A percentile compares a stretch with the other conserved stretches of the same genome.
These are phyloP conservation scores for Plasmodium gallinaceum DNA, from an alignment of 169 alveolate genomes.

Conservation along the genomic window DNA sequence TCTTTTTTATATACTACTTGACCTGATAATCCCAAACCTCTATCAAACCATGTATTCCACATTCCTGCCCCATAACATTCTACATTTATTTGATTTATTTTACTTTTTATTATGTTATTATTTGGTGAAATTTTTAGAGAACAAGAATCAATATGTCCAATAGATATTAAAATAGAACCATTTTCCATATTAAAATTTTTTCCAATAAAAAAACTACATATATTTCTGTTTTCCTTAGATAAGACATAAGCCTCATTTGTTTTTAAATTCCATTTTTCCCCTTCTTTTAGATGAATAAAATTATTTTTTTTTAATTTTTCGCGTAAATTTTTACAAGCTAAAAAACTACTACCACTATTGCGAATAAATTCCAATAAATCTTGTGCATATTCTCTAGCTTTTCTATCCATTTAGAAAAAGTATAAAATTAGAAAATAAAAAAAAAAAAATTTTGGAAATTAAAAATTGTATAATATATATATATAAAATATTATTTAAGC, in stretches of 20 bases:
- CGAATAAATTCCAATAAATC: conserved; percentile 34
- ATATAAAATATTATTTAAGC: too few species aligned
- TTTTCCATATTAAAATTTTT: conserved; percentile 44
- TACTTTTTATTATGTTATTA: conserved; percentile 26
- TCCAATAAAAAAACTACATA: conserved; percentile 60
- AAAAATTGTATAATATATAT: too few species aligned
- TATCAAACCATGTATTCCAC: conserved; percentile 99
- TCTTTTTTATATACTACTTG: conserved; percentile 91
- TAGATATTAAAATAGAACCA: conserved; percentile 54
- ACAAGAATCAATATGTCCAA: conserved; percentile 70
- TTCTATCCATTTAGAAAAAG: conserved; percentile 27
- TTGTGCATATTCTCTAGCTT: conserved; percentile 70
- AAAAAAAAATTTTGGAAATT: neutral
- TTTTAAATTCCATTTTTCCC: conserved; percentile 55
- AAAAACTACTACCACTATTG: conserved; percentile 61
- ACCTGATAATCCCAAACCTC: conserved; percentile 97
- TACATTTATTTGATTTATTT: conserved; percentile 47
- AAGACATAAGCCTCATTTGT: conserved; percentile 70
- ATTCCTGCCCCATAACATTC: conserved; percentile 96
- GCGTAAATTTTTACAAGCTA: conserved; percentile 56
- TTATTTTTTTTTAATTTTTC: conserved; percentile 29
- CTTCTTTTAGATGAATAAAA: conserved; percentile 37
- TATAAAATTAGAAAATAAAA: neutral
- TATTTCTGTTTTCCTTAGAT: conserved; percentile 51
- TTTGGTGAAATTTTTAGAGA: conserved; percentile 58